Conservation (phyloP, 1,139 yeast species). For the Yamadazyma diospyri region DNA sequence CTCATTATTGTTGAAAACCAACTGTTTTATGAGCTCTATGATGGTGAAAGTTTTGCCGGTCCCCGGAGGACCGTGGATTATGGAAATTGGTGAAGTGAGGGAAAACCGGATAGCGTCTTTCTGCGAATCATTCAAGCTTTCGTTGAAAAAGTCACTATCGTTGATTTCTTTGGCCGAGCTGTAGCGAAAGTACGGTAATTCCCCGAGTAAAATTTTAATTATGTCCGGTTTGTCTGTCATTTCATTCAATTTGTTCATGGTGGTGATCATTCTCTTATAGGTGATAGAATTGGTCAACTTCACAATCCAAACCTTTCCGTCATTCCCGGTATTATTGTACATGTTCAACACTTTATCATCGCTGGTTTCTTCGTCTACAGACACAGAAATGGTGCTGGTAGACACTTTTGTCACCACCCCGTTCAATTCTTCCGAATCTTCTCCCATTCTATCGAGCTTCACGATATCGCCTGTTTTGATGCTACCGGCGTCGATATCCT, state of each 20-base stretch:
- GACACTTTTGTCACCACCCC: conserved; percentile 60
- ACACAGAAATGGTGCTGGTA: conserved; percentile 46
- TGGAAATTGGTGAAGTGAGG: conserved; percentile 37
- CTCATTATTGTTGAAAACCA: conserved; percentile 52
- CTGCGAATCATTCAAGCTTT: conserved; percentile 66
- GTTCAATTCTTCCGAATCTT: conserved; percentile 32
- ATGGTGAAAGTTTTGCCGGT: conserved; percentile 73
- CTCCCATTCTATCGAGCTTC: conserved; percentile 39
- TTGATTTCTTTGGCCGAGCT: conserved; percentile 7
- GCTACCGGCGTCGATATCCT: conserved; percentile 52
- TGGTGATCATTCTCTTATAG: conserved; percentile 75
- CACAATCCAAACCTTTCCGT: conserved; percentile 54
- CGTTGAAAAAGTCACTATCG: conserved; percentile 40
- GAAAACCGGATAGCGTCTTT: conserved; percentile 40
- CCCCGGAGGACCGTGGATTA: conserved; percentile 51
- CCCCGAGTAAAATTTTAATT: conserved; percentile 45
- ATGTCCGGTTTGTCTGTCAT: conserved; percentile 35
- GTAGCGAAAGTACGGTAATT: conserved; percentile 23
- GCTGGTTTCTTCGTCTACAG: conserved; percentile 54
- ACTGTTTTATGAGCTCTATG: conserved; percentile 78
- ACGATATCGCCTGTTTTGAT: conserved; percentile 81
- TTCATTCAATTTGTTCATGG: conserved; percentile 66
- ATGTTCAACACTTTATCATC: conserved; percentile 45
- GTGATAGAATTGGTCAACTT: conserved; percentile 68
- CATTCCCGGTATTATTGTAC: conserved; percentile 40